phyloP scores from a whole-genome alignment of 129 eudicot genomes.

The Kitagawia praeruptora region DNA sequence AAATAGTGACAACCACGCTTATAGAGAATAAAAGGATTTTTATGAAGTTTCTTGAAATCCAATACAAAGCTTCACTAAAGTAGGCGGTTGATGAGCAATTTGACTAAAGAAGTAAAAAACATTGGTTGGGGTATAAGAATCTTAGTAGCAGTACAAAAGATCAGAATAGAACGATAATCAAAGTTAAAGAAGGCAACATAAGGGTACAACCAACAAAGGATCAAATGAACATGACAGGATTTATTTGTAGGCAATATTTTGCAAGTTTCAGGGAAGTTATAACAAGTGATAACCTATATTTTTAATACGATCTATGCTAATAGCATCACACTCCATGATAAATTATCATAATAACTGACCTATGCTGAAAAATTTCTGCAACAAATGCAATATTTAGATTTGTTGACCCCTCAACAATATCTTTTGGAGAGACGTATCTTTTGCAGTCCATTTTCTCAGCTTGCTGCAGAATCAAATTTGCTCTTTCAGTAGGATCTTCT shows the following conservation, averaged over 20 bases:
- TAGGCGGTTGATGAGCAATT: neutral
- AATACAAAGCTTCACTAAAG: neutral
- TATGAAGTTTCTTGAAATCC: neutral
- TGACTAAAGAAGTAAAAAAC: neutral
- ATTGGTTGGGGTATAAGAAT: neutral
- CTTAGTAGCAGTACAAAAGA: too few species aligned
- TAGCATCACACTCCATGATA: neutral
- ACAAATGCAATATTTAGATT: slow-evolving; percentile 64
- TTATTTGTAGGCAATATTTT: neutral
- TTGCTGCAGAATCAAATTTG: slow-evolving; percentile 50
- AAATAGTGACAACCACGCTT: neutral
- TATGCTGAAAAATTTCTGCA: slow-evolving; percentile 56
- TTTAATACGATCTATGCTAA: neutral
- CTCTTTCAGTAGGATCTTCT: slow-evolving; percentile 56
- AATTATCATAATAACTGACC: slow-evolving; percentile 25
- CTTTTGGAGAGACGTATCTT: slow-evolving; percentile 51
- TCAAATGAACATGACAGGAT: neutral
- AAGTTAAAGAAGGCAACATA: too few species aligned
- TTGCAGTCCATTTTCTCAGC: slow-evolving; percentile 61
- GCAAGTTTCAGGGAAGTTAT: neutral
- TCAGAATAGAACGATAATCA: too few species aligned
- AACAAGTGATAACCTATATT: neutral
- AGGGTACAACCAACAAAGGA: neutral
- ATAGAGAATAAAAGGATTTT: neutral
- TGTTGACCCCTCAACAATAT: slow-evolving; percentile 60